phyloP scores from a whole-genome alignment of 1,139 yeast genomes.

The Candida sanyaensis region DNA sequence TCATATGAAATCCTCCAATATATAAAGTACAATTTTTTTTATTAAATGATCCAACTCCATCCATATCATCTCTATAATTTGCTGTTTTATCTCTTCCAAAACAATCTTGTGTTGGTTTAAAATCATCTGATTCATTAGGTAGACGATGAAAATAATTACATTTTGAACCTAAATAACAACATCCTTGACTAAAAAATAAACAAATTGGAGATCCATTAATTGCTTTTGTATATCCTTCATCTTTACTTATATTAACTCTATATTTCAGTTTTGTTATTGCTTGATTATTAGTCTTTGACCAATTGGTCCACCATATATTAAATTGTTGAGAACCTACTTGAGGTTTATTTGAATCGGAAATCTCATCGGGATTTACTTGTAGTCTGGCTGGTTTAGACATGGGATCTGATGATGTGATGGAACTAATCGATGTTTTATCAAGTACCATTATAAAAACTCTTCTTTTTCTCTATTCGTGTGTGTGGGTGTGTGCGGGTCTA shows the following conservation, averaged over 20 bases:
- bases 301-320: conserved; percentile 86
- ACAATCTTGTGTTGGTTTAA: conserved; percentile 75
- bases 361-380: conserved; percentile 69
- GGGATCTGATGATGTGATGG: conserved; percentile 11
- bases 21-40: conserved; percentile 71
- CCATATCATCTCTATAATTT: conserved; percentile 89
- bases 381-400: conserved; percentile 49
- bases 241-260: conserved; percentile 60
- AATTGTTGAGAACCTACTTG: conserved; percentile 71
- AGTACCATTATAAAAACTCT: not conserved
- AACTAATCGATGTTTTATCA: conserved; percentile 5
- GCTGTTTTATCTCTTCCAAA: conserved; percentile 90
- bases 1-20: conserved; percentile 63
- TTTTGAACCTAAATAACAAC: conserved; percentile 74
- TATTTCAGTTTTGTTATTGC: conserved; percentile 36
- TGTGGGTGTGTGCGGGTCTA: too few species aligned
- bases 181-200: conserved; percentile 84
- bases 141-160: conserved; percentile 80
- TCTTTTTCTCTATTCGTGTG: not conserved
- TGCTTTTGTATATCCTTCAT: conserved; percentile 78
- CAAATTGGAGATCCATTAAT: conserved; percentile 58
- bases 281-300: conserved; percentile 54
- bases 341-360: conserved; percentile 66
- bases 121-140: conserved; percentile 53
- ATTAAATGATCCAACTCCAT: conserved; percentile 87